Conservation (phyloP, 2,329 filamentous ascomycete species). For the Dactylellina leptospora region DNA sequence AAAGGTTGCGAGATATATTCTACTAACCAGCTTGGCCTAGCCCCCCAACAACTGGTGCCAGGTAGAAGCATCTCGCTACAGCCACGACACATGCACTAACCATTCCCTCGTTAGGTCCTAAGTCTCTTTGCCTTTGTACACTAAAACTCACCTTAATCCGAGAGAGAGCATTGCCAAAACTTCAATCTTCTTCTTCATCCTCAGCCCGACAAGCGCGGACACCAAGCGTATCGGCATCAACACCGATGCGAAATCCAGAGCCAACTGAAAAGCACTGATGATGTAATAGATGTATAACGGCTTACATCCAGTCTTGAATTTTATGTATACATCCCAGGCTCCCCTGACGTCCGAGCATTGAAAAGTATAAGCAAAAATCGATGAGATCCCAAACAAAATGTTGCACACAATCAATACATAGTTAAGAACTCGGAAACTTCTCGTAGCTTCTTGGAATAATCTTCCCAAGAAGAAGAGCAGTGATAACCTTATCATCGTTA, state of each 20-base stretch:
- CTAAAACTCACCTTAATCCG: conserved; percentile 20
- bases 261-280: conserved; percentile 39
- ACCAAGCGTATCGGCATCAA: conserved; percentile 27
- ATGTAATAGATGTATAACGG: conserved; percentile 41
- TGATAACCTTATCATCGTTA: conserved; percentile 32
- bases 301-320: conserved; percentile 35
- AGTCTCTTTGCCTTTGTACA: no score
- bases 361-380: conserved; percentile 38
- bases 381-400: conserved; percentile 13
- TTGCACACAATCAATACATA: conserved; percentile 38
- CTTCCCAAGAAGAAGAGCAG: conserved; percentile 33
- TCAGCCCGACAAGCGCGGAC: conserved; percentile 6
- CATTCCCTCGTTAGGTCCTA: no score
- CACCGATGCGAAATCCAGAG: conserved; percentile 40
- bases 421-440: conserved; percentile 18
- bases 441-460: conserved; percentile 31
- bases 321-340: conserved; percentile 40
- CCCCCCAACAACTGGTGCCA: conserved; percentile 28
- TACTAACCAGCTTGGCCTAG: conserved; percentile 31
- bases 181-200: conserved; percentile 31
- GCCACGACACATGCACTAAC: conserved; percentile 35
- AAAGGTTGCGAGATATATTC: background rate
- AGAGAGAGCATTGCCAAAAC: conserved; percentile 44
- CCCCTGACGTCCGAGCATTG: conserved; percentile 21
- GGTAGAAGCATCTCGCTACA: conserved; percentile 28